Evolutionary conservation across 2,329 filamentous ascomycete species (phyloP).

Genomic region (Pseudopithomyces chartarum): DNA sequence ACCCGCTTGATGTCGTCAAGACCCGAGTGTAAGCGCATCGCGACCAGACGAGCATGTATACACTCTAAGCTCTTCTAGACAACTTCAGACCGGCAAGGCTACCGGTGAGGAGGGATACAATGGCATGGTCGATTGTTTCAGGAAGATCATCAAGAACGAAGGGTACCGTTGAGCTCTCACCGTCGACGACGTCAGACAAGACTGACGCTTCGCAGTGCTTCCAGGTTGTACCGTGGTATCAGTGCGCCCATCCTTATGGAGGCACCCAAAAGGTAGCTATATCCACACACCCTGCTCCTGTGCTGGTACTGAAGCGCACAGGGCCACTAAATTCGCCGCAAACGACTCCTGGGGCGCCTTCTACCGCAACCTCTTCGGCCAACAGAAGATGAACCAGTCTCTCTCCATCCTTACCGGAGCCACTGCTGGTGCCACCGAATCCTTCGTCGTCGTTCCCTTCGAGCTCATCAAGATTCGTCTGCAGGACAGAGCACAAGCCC

Average conservation of each 20-base stretch:
- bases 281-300: background rate
- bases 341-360: slow-evolving; percentile 98
- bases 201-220: slow-evolving; percentile 63
- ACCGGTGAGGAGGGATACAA: slow-evolving; percentile 84
- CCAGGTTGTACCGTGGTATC: slow-evolving; percentile 93
- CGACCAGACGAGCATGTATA: slow-evolving; percentile 3
- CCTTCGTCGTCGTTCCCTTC: slow-evolving; percentile 97
- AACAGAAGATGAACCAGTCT: slow-evolving; percentile 85
- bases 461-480: slow-evolving; percentile 98
- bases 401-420: slow-evolving; percentile 93
- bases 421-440: slow-evolving; percentile 91
- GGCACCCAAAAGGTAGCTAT: slow-evolving; percentile 73
- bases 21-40: slow-evolving; percentile 78
- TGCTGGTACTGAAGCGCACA: slow-evolving; percentile 29
- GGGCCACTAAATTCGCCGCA: slow-evolving; percentile 97
- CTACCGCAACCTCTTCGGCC: slow-evolving; percentile 85
- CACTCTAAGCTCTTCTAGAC: slow-evolving; percentile 59
- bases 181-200: background rate
- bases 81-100: slow-evolving; percentile 78
- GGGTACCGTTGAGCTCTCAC: slow-evolving; percentile 63
- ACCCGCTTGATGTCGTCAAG: slow-evolving; percentile 98
- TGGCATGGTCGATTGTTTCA: slow-evolving; percentile 98
- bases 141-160: slow-evolving; percentile 95
- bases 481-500: slow-evolving; percentile 91
- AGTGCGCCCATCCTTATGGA: slow-evolving; percentile 97